These are phyloP conservation scores for Sherardia arvensis DNA, from an alignment of 257 asterid genomes.

Conservation along the genomic window DNA sequence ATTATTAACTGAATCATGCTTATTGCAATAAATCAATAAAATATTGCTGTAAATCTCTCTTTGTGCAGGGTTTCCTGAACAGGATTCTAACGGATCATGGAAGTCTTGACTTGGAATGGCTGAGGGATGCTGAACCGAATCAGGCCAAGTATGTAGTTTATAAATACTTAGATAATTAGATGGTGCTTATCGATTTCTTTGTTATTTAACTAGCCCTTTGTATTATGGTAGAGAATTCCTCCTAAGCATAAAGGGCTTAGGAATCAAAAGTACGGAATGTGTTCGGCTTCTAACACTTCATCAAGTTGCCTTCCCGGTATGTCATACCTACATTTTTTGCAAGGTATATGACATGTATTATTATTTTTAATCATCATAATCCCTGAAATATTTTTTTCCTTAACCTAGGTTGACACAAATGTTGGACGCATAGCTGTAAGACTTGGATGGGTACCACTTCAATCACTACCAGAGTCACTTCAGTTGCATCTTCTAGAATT, in stretches of 20 bases:
- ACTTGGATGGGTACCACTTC: conserved; percentile 99
- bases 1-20: too few species aligned
- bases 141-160: conserved; percentile 63
- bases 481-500: conserved; percentile 91
- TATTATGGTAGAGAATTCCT: conserved; percentile 67
- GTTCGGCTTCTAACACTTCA: conserved; percentile 96
- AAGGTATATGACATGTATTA: conserved; percentile 3
- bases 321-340: conserved; percentile 24
- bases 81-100: conserved; percentile 82
- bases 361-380: conserved; percentile 5
- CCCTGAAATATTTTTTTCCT: conserved; percentile 16
- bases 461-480: conserved; percentile 92
- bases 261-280: conserved; percentile 91
- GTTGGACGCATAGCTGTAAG: conserved; percentile 98
- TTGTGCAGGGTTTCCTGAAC: conserved; percentile 70
- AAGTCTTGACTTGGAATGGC: conserved; percentile 89
- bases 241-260: conserved; percentile 81
- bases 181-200: not conserved
- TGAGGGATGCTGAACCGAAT: conserved; percentile 87
- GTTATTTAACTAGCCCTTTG: conserved; percentile 6
- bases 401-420: conserved; percentile 77
- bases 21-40: conserved; percentile 3
- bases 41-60: conserved; percentile 1
- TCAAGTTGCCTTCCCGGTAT: conserved; percentile 97
- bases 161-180: conserved; percentile 5